phyloP scores from a whole-genome alignment of 768 basidiomycete genomes.

The Tricholoma terreum region DNA sequence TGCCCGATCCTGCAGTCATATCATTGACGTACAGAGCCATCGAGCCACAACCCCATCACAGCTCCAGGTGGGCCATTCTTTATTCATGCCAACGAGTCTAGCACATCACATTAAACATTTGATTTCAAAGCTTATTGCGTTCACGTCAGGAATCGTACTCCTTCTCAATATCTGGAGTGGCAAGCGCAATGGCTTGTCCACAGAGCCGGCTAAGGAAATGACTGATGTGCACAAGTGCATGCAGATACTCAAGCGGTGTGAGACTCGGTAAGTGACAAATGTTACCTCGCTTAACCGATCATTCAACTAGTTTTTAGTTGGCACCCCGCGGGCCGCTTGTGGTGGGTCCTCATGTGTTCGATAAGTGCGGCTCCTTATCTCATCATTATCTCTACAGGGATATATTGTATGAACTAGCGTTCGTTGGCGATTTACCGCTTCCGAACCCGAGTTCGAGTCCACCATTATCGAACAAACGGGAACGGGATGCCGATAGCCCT shows the following conservation, averaged over 20 bases:
- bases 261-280: slow-evolving; percentile 26
- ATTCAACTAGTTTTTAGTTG: slow-evolving; percentile 22
- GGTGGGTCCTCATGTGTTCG: slow-evolving; percentile 25
- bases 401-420: slow-evolving; percentile 68
- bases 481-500: slow-evolving; percentile 56
- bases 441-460: slow-evolving; percentile 58
- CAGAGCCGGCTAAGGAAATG: slow-evolving; percentile 54
- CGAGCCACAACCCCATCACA: slow-evolving; percentile 33
- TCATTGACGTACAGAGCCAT: slow-evolving; percentile 58
- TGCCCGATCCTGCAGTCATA: slow-evolving; percentile 77
- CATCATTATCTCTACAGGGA: slow-evolving; percentile 48
- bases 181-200: slow-evolving; percentile 45
- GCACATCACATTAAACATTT: neutral
- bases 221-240: slow-evolving; percentile 67
- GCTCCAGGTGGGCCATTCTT: slow-evolving; percentile 28
- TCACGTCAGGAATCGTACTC: slow-evolving; percentile 53
- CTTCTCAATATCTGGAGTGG: slow-evolving; percentile 68
- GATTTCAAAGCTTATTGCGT: slow-evolving; percentile 36
- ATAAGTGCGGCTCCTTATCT: slow-evolving; percentile 17
- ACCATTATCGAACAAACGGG: slow-evolving; percentile 53
- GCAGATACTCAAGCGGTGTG: slow-evolving; percentile 42
- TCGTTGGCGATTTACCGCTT: slow-evolving; percentile 66
- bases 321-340: slow-evolving; percentile 43
- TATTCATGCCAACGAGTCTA: slow-evolving; percentile 2
- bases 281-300: neutral